A percentile compares a stretch with the other conserved stretches of the same genome.
These are phyloP conservation scores for Hanseniaspora meyeri DNA, from an alignment of 805 yeast genomes.

Conservation along the genomic window DNA sequence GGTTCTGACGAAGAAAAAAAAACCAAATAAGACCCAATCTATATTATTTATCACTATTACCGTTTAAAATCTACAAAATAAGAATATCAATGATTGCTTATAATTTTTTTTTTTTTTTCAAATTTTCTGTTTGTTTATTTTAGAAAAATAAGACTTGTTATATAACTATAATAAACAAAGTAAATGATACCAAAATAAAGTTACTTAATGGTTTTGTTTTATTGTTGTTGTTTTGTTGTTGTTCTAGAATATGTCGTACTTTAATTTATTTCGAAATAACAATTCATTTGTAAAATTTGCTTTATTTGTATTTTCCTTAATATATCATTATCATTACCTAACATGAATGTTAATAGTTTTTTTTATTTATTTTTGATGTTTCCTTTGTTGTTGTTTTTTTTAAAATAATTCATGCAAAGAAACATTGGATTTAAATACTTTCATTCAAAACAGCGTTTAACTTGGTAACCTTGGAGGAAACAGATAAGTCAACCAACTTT, in stretches of 20 bases:
- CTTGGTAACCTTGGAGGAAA: constrained; percentile 71
- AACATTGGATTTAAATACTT: constrained; percentile 40
- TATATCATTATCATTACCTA: constrained; percentile 2
- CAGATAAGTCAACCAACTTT: constrained; percentile 87
- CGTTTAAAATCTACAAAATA: no score
- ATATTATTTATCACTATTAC: not conserved
- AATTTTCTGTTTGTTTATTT: no score
- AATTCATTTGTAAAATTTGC: not conserved
- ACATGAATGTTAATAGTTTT: not conserved
- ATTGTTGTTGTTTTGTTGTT: not conserved
- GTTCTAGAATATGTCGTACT: not conserved
- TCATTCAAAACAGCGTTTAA: constrained; percentile 81
- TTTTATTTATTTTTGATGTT: not conserved
- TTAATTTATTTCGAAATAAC: no score
- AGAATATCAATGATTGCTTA: no score
- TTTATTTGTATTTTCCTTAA: not conserved
- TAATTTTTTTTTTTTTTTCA: not conserved
- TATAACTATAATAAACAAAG: not conserved
- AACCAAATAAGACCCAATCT: not conserved
- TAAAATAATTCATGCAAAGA: not conserved
- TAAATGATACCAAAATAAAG: no score
- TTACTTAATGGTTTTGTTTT: not conserved
- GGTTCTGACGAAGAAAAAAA: not conserved
- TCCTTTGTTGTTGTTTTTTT: not conserved
- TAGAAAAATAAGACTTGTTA: not conserved